A percentile compares a stretch with the other conserved stretches of the same genome.
Conservation (phyloP, 176 grass and related monocot genomes). For the Aegilops sharonensis region DNA sequence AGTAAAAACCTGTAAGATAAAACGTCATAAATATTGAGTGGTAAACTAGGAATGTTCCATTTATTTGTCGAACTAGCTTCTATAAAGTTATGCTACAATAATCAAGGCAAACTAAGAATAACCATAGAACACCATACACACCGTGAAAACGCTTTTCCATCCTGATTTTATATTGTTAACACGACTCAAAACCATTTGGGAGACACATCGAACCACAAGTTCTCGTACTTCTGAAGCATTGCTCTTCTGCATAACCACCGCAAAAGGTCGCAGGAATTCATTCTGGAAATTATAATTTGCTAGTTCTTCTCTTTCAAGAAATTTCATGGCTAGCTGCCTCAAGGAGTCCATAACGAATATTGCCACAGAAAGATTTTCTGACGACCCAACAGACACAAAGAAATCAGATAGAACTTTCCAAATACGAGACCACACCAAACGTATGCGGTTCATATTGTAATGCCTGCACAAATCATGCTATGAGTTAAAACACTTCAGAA, state of each 20-base stretch:
- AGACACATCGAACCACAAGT: slow-evolving; percentile 89
- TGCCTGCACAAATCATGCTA: slow-evolving; percentile 63
- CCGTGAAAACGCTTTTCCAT: slow-evolving; percentile 96
- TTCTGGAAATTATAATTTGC: slow-evolving; percentile 99
- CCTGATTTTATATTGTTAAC: slow-evolving; percentile 98
- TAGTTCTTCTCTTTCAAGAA: slow-evolving; percentile 91
- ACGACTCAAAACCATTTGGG: slow-evolving; percentile 96
- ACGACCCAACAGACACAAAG: slow-evolving; percentile 89
- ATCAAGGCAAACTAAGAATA: slow-evolving; percentile 24
- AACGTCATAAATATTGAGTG: slow-evolving; percentile 18
- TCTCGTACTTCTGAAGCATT: slow-evolving; percentile 88
- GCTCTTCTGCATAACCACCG: slow-evolving; percentile 94
- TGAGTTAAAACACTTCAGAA: slow-evolving; percentile 18
- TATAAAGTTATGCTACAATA: slow-evolving; percentile 11
- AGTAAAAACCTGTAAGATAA: slow-evolving; percentile 75
- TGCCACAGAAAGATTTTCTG: slow-evolving; percentile 94
- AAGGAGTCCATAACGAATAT: slow-evolving; percentile 99
- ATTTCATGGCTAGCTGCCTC: slow-evolving; percentile 96
- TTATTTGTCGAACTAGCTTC: slow-evolving; percentile 26
- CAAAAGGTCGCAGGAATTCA: slow-evolving; percentile 95
- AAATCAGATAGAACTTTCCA: slow-evolving; percentile 97
- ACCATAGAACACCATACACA: slow-evolving; percentile 35
- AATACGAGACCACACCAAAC: slow-evolving; percentile 93
- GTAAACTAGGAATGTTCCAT: not conserved
- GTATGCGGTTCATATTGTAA: slow-evolving; percentile 98